These are phyloP conservation scores for Candida golubevii DNA, from an alignment of 805 yeast species.

Conservation along the genomic window DNA sequence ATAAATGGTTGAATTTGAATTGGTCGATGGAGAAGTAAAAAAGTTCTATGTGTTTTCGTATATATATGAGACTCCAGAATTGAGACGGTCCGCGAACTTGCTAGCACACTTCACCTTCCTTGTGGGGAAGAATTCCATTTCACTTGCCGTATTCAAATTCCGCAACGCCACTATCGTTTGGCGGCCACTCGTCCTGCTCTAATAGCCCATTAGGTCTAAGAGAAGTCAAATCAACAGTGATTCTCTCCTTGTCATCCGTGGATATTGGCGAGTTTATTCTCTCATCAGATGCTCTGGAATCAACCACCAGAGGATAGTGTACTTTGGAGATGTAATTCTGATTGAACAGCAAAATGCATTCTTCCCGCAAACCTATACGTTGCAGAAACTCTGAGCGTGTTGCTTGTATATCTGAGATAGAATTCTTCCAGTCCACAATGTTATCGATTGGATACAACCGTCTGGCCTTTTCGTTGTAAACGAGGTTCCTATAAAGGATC, in stretches of 20 bases:
- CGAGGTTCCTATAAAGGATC: conserved; percentile 27
- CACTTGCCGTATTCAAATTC: too few relatives aligned
- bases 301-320: conserved; percentile 12
- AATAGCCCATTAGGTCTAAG: conserved; percentile 12
- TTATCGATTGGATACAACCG: conserved; percentile 23
- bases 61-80: too few relatives aligned
- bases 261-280: not conserved
- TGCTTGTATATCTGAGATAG: conserved; percentile 23
- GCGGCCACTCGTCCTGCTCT: conserved; percentile 4
- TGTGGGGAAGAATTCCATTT: too few relatives aligned
- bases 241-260: not conserved
- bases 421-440: conserved; percentile 24
- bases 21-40: too few relatives aligned
- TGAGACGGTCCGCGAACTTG: too few relatives aligned
- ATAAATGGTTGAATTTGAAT: too few relatives aligned
- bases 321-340: conserved; percentile 9
- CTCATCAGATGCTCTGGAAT: not conserved
- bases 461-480: conserved; percentile 22
- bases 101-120: too few relatives aligned
- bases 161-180: too few relatives aligned
- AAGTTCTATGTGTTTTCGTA: too few relatives aligned
- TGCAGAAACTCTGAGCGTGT: conserved; percentile 21
- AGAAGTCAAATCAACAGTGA: conserved; percentile 10
- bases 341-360: conserved; percentile 19
- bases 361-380: conserved; percentile 23